Evolutionary conservation across 1,139 yeast genomes (phyloP).

Genomic region (Nakaseomyces uthaithaninus): DNA sequence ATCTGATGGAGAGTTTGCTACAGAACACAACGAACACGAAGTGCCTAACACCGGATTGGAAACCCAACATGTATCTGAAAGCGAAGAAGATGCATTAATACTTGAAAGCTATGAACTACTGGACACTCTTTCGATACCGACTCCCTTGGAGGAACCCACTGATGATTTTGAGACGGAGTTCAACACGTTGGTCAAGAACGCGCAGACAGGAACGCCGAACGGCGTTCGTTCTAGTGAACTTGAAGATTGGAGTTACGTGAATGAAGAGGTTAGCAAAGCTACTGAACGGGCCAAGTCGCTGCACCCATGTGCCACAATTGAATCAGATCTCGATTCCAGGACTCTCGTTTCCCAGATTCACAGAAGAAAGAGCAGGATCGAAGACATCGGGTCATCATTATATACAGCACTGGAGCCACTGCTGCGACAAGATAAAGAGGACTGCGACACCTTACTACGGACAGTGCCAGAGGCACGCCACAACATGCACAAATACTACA

Average conservation of each 20-base stretch:
- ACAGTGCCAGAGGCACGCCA: not conserved
- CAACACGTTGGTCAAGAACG: not conserved
- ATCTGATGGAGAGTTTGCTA: slow-evolving; percentile 14
- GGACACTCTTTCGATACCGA: not conserved
- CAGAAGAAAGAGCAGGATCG: not conserved
- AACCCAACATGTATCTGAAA: slow-evolving; percentile 30
- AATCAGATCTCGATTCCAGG: not conserved
- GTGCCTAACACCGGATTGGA: too few species aligned
- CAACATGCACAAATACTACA: not conserved
- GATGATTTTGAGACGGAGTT: not conserved
- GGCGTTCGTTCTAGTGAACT: not conserved
- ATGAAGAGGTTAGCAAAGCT: not conserved
- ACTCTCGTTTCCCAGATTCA: not conserved
- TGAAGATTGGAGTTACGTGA: not conserved
- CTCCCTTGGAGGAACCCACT: not conserved
- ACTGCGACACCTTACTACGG: not conserved
- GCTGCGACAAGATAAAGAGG: not conserved
- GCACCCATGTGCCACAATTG: not conserved
- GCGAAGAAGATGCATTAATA: not conserved
- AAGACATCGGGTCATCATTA: not conserved
- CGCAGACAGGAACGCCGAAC: not conserved
- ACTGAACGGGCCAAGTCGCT: not conserved
- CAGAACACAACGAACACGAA: slow-evolving; percentile 11
- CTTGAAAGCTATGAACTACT: not conserved
- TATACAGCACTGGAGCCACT: not conserved